phyloP scores from a whole-genome alignment of 2,329 filamentous ascomycete genomes.

The Chrysoporthe deuterocubensis region DNA sequence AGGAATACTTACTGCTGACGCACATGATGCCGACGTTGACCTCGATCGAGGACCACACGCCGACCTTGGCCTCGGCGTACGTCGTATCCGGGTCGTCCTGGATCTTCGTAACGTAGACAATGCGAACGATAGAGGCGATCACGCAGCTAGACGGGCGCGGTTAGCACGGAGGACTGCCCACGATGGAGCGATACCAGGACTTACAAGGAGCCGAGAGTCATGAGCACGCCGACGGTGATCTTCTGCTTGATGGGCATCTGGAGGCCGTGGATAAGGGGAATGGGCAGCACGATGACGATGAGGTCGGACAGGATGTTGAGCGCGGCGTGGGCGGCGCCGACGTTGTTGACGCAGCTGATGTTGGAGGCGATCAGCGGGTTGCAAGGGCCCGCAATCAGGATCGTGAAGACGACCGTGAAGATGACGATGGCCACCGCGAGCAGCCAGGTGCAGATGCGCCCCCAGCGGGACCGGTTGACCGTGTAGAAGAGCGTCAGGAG shows the following conservation, averaged over 20 bases:
- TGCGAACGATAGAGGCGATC: neutral
- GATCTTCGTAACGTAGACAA: neutral
- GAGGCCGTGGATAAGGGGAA: slow-evolving; percentile 46
- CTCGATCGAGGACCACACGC: slow-evolving; percentile 1
- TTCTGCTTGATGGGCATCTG: slow-evolving; percentile 49
- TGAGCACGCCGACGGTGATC: slow-evolving; percentile 38
- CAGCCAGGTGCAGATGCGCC: slow-evolving; percentile 14
- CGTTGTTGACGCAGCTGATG: slow-evolving; percentile 7
- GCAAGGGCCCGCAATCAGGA: slow-evolving; percentile 32
- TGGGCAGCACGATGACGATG: slow-evolving; percentile 47
- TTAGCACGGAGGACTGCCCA: neutral
- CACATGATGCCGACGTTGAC: slow-evolving; percentile 1
- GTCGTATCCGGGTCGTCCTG: neutral
- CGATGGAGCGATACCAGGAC: slow-evolving; percentile 15
- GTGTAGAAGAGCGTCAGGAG: slow-evolving; percentile 27
- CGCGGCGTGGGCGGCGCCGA: neutral
- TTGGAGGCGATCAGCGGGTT: slow-evolving; percentile 28
- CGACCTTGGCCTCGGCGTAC: slow-evolving; percentile 1
- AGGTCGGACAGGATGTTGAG: slow-evolving; percentile 41
- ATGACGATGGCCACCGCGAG: slow-evolving; percentile 11
- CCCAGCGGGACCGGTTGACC: slow-evolving; percentile 22
- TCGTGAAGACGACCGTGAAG: slow-evolving; percentile 29
- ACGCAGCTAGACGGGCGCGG: neutral
- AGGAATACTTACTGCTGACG: neutral
- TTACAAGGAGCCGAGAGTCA: slow-evolving; percentile 6